Base-by-base conservation (phyloP, 768 basidiomycete genomes). In the Suillus luteus region DNA sequence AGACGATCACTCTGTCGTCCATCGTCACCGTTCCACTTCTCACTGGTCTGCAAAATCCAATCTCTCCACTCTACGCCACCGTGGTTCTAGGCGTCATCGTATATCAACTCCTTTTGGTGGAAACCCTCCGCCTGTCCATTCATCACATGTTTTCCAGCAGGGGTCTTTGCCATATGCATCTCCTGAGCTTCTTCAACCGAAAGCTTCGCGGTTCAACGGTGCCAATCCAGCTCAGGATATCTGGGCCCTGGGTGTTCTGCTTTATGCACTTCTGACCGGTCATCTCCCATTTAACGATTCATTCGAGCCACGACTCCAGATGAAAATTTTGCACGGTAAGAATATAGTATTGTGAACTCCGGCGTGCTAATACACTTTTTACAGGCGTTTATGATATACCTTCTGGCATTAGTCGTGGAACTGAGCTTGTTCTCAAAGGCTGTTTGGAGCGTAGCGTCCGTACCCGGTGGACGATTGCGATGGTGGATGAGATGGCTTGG, bases 231-330 rank as follows among this genome's bases (percentile, higher is more conserved):
- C 92, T 0, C 93, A 95, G 71, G 97, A 99, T 67, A 88, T 99
- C 35, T 99, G 97, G 97, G 95, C 97, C 0, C 78, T 98, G 2
- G 97, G 97, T 0, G 88, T 95, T 61, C 83, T 97, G 66, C 86
- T 99, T 2, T 93, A 95, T 72, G 87, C 90, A 9, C 80, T 99
- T 1, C 82, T 99, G 22, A 88, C 88, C 0, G 95, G 95, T 3
- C 80, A 81, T n/a, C 79, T 99, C 8, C 97, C 97, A 0, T 98
- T 98, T 73, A 78, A 73, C 40, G 96, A 99, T 75, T 79, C 90
- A 0, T 99, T 92, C 70, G 96, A 99, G 75, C 95, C 95, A 1
- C 81, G 96, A 40, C 75, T 99, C 63, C 90, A 93, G 59, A 89
- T 94, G 85, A 96, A 96, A 76, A 96, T 99, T 64, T 72, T 96